Evolutionary conservation across 2,329 filamentous ascomycete species (phyloP).

Genomic region (Stachybotrys chartarum): DNA sequence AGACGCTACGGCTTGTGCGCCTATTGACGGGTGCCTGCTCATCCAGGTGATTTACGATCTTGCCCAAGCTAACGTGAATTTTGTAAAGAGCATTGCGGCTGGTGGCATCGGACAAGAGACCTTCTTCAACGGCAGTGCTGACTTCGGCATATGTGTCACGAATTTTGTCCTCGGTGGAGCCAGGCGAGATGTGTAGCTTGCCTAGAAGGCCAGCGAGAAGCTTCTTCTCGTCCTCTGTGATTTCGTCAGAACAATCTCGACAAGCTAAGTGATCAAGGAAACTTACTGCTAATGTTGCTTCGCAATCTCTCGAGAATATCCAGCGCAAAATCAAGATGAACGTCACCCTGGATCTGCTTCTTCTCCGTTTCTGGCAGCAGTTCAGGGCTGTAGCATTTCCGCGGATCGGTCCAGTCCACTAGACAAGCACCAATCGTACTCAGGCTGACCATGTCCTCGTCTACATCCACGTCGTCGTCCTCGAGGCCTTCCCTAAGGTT

Average conservation of each 20-base stretch:
- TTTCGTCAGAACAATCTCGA: neutral
- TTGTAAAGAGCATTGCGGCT: conserved; percentile 61
- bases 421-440: conserved; percentile 73
- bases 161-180: conserved; percentile 52
- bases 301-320: conserved; percentile 71
- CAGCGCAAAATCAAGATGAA: conserved; percentile 72
- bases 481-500: conserved; percentile 66
- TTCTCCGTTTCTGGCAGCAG: conserved; percentile 48
- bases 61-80: conserved; percentile 59
- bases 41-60: conserved; percentile 56
- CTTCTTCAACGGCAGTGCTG: conserved; percentile 55
- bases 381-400: conserved; percentile 59
- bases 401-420: conserved; percentile 90
- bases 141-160: conserved; percentile 51
- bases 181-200: conserved; percentile 72
- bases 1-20: conserved; percentile 37
- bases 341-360: conserved; percentile 63
- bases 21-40: conserved; percentile 30
- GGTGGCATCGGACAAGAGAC: conserved; percentile 51
- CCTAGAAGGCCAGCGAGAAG: conserved; percentile 67
- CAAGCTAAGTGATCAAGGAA: neutral
- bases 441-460: conserved; percentile 72
- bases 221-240: conserved; percentile 80
- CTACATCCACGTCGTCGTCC: conserved; percentile 68
- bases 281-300: conserved; percentile 60